Conservation (phyloP, 352 stramenopile species). For the Pythium guiyangense region DNA sequence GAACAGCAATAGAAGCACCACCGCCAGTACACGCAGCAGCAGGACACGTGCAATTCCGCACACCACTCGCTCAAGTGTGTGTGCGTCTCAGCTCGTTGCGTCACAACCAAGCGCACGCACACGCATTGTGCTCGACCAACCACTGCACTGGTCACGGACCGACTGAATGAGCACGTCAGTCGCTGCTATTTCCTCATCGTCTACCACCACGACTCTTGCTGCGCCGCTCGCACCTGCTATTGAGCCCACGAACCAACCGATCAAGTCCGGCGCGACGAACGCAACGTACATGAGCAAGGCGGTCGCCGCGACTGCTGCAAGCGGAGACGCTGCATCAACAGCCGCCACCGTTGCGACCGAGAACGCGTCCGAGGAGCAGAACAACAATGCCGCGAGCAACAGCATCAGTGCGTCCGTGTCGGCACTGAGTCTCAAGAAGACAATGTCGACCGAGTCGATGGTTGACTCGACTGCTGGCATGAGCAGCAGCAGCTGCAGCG, state of each 20-base stretch:
- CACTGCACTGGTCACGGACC: not conserved
- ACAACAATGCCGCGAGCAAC: not conserved
- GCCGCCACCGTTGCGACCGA: not conserved
- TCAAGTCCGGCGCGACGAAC: conserved; percentile 5
- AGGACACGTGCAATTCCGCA: too few species aligned
- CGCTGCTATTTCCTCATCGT: not conserved
- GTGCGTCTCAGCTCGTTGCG: too few species aligned
- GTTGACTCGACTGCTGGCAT: conserved; percentile 7
- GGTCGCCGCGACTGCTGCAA: not conserved
- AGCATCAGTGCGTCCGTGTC: not conserved
- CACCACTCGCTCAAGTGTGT: too few species aligned
- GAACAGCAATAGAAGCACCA: too few species aligned
- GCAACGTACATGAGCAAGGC: conserved; percentile 13
- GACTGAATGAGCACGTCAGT: conserved; percentile 12
- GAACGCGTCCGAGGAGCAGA: not conserved
- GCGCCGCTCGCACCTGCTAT: conserved; percentile 10
- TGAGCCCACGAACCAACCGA: conserved; percentile 16
- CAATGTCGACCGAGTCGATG: conserved; percentile 19
- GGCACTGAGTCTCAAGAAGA: conserved; percentile 12
- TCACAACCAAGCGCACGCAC: not conserved
- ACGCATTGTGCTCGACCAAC: not conserved
- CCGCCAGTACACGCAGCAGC: too few species aligned
- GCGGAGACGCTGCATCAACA: not conserved
- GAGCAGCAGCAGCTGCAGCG: conserved; percentile 14
- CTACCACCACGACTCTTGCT: not conserved